Base-by-base conservation (phyloP, 2,329 filamentous ascomycete species). In the Phoma sp. region DNA sequence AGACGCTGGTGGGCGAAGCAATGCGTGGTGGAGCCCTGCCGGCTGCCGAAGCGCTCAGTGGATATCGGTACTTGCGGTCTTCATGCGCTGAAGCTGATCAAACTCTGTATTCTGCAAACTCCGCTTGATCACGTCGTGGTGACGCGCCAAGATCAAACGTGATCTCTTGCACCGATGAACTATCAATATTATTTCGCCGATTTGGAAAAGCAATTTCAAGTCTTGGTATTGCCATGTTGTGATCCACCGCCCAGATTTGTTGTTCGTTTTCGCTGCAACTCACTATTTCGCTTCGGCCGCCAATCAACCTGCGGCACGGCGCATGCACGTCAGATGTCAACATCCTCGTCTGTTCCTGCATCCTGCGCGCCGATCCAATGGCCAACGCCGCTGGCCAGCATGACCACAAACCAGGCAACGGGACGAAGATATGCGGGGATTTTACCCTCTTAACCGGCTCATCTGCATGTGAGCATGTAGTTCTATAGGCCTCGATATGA, bases 251-350 rank as follows among this genome's bases (percentile, higher is more conserved):
- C 30, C 29, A 44, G 47, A 48, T 56, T 40, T 52, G 29, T 45
- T 44, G 47, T 48, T 56, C 39, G 42, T 43, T 51, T 36, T 56
- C 35, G 27, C 47, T 56, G 47, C 53, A 56, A 6, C n/a, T 56
- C 47, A 48, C 53, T 9, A 56, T 56, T 14, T 56, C 53, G 53
- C 53, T 56, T 56, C 43, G 23, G 27, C 9, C 13, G 23, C 53
- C 53, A 56, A 52, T 52, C 43, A 40, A 36, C 7, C 22, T 5
- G 2, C 8, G 8, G 5, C 5, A 13, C 24, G 46, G 37, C 22
- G 39, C 35, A 38, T 48, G 53, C 53, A 52, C 24, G 44, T 52
- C 44, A 48, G 18, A 11, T 44, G 13, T 29, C 27, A 35, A 18
- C 24, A 47, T 40, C 41, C 25, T 42, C 30, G 11, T 37, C 30